Evolutionary conservation across 2,329 filamentous ascomycete genomes (phyloP), one percentile per base, ranked within the genome.

Genomic region (Diaporthe sp.): DNA sequence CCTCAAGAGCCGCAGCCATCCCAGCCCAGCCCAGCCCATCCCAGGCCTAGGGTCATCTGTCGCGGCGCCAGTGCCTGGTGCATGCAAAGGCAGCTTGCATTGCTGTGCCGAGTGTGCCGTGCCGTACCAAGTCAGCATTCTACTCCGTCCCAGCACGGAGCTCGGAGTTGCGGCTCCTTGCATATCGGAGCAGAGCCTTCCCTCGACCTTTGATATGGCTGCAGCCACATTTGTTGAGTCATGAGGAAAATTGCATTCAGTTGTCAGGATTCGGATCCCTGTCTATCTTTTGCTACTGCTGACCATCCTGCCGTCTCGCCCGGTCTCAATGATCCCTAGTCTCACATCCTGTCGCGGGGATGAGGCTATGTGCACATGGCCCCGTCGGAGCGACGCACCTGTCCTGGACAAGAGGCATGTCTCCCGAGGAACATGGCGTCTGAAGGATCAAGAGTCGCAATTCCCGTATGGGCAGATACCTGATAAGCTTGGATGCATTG

Each of bases 261-360:
- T 53, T 8, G 22, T 28, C 46, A 61, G 69, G 69, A 72, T 72
- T 25, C 39, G 25, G 7, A 72, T 72, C 69, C 69, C 57, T 72
- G 53, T 42, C 31, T 59, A 59, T 72, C 65, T 68, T 7, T 55
- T 12, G 42, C 53, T 72, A 59, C 55, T 72, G 69, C 59, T 55
- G 34, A 53, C 71, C 62, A 51, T 62, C 61, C 61, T 51, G 44
- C 42, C 42, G 1, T 67, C 42, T 67, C 42, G 61, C 42, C 61
- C 61, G 15, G 34, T 17, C 22, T 28, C 46, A 3, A 37, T 28
- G 46, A 7, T n/a, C 9, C 13, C 65, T n/a, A 53, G 46, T 55
- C 13, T 49, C 65, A 69, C 46, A 55, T 28, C 49, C 49, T 34
- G 49, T 51, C 65, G 13, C 34, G 49, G 34, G 19, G 10, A 37